These are phyloP conservation scores for Ampelomyces quisqualis DNA, from an alignment of 2,329 filamentous ascomycete species.

Conservation along the genomic window DNA sequence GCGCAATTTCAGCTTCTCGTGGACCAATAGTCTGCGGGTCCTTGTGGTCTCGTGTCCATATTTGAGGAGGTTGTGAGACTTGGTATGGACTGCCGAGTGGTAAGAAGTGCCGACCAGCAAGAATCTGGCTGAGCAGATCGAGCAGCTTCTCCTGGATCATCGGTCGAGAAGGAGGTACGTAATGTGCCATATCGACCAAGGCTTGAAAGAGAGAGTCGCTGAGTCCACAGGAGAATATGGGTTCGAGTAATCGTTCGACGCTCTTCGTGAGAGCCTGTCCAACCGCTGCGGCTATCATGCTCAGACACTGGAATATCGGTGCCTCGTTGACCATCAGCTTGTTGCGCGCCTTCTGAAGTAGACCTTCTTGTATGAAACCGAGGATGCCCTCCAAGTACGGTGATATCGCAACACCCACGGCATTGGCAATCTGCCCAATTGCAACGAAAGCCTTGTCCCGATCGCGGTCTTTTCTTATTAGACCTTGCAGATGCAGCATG, in stretches of 20 bases:
- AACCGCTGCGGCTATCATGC: constrained; percentile 90
- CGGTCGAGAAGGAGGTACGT: constrained; percentile 90
- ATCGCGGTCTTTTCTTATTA: constrained; percentile 85
- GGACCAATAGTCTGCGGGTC: constrained; percentile 79
- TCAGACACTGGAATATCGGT: constrained; percentile 96
- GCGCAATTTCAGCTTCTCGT: constrained; percentile 81
- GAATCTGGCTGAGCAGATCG: constrained; percentile 90
- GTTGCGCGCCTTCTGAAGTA: constrained; percentile 74
- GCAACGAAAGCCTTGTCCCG: constrained; percentile 95
- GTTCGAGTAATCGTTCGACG: constrained; percentile 91
- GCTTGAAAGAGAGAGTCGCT: constrained; percentile 93
- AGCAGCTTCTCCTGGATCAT: constrained; percentile 92
- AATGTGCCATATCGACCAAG: constrained; percentile 97
- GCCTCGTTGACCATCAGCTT: constrained; percentile 59
- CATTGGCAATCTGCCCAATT: constrained; percentile 94
- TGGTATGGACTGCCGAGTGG: constrained; percentile 89
- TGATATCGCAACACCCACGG: constrained; percentile 90
- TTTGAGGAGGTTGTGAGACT: constrained; percentile 75
- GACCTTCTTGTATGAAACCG: constrained; percentile 87
- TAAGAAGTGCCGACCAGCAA: constrained; percentile 89
- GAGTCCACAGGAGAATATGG: constrained; percentile 94
- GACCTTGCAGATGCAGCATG: constrained; percentile 92
- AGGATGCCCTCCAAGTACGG: constrained; percentile 94
- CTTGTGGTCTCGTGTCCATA: constrained; percentile 83
- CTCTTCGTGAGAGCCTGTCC: constrained; percentile 97